Percentiles rank a stretch among this genome's conserved stretches.
These are phyloP conservation scores for Sporothrix humicola DNA, from an alignment of 2,329 filamentous ascomycete genomes.

Conservation along the genomic window DNA sequence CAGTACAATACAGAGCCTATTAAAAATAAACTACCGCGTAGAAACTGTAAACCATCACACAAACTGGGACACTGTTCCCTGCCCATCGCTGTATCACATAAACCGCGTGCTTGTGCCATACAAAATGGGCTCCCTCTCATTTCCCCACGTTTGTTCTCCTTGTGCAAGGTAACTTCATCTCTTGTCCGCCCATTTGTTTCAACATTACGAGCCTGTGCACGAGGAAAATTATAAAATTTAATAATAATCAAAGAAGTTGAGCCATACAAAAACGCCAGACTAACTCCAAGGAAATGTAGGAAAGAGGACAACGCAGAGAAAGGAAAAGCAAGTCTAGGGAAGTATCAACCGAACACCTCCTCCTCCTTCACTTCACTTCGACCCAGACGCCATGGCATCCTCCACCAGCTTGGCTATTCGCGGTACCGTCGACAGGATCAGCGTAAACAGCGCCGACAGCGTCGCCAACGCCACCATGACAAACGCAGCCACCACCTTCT, in stretches of 20 bases:
- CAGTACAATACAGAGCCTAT: too few species aligned
- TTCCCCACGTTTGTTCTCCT: not conserved
- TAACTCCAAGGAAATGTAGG: not conserved
- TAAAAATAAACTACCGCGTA: too few species aligned
- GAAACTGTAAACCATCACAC: too few species aligned
- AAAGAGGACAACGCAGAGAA: not conserved
- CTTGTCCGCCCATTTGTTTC: too few species aligned
- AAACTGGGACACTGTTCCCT: too few species aligned
- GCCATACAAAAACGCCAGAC: too few species aligned
- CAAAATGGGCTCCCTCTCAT: not conserved
- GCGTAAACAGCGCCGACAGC: slow-evolving; percentile 24
- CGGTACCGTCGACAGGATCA: slow-evolving; percentile 24
- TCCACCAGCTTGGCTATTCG: slow-evolving; percentile 12
- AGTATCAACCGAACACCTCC: not conserved
- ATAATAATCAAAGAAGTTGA: too few species aligned
- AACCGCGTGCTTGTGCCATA: not conserved
- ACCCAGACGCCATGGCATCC: not conserved
- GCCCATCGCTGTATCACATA: not conserved
- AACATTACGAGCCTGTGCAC: too few species aligned
- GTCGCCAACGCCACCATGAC: slow-evolving; percentile 19
- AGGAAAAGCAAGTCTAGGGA: too few species aligned
- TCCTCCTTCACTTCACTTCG: not conserved
- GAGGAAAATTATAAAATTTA: too few species aligned
- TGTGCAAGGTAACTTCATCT: not conserved
- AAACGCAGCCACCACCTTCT: slow-evolving; percentile 27